Evolutionary conservation across 331 rosid genomes (phyloP).

Genomic region (Arachis monticola): DNA sequence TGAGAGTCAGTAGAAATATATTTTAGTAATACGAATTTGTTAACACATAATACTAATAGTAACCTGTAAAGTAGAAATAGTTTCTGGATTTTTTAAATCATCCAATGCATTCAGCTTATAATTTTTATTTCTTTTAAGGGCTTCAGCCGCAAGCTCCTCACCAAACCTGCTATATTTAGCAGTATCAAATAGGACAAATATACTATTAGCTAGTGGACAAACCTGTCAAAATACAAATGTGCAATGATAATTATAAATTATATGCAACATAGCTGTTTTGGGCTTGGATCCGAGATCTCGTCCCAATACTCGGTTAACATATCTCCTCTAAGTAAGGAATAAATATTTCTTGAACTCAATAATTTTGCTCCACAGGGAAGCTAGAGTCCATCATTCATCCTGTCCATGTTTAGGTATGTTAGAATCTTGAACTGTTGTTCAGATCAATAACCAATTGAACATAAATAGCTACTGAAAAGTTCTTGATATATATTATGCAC

Average conservation of each 20-base stretch:
- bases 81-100: conserved; percentile 80
- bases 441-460: not conserved
- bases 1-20: conserved; percentile 31
- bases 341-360: not conserved
- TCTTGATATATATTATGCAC: not conserved
- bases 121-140: conserved; percentile 86
- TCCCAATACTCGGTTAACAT: not conserved
- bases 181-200: conserved; percentile 21
- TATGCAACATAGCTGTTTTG: not conserved
- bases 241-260: conserved; percentile 14
- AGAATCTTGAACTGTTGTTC: not conserved
- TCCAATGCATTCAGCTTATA: conserved; percentile 77
- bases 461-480: conserved; percentile 4
- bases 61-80: conserved; percentile 79
- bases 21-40: conserved; percentile 11
- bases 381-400: not conserved
- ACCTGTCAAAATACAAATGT: too few relatives aligned
- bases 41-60: not conserved
- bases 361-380: not conserved
- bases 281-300: not conserved
- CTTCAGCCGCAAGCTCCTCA: conserved; percentile 88
- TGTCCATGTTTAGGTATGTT: not conserved
- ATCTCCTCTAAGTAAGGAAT: not conserved
- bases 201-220: not conserved
- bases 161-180: conserved; percentile 60